phyloP scores from a whole-genome alignment of 352 stramenopile genomes.

The Phytopythium ostracodes region DNA sequence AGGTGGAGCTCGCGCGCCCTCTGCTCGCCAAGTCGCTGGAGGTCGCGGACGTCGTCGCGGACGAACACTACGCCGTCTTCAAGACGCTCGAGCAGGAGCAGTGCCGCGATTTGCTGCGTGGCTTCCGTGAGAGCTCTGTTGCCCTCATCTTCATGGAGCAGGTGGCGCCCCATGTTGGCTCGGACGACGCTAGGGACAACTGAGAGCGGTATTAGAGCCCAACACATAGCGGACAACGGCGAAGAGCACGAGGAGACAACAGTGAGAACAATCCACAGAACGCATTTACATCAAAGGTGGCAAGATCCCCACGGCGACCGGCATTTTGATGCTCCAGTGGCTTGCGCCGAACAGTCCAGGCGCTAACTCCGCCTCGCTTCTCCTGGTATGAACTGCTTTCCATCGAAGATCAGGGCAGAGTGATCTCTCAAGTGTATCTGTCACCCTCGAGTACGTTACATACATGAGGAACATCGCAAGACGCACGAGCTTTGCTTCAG shows the following conservation, averaged over 20 bases:
- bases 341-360: too few relatives aligned
- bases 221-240: background rate
- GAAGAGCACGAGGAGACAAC: background rate
- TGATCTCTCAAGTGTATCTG: too few relatives aligned
- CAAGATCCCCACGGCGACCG: too few relatives aligned
- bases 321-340: too few relatives aligned
- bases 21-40: slow-evolving; percentile 72
- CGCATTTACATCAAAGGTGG: background rate
- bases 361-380: too few relatives aligned
- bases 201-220: slow-evolving; percentile 1
- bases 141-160: slow-evolving; percentile 54
- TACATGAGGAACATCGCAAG: too few relatives aligned
- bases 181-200: slow-evolving; percentile 3
- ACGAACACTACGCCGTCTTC: slow-evolving; percentile 72
- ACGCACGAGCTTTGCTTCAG: too few relatives aligned
- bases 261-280: background rate
- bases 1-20: slow-evolving; percentile 48
- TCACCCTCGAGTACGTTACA: too few relatives aligned
- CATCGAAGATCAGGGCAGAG: too few relatives aligned
- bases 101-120: slow-evolving; percentile 59
- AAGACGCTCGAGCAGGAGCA: slow-evolving; percentile 55
- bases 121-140: slow-evolving; percentile 66
- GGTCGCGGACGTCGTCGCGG: slow-evolving; percentile 72
- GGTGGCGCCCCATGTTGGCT: background rate
- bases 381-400: too few relatives aligned